These are phyloP conservation scores for Boletus rufocinnamomeus DNA, from an alignment of 768 basidiomycete genomes.

Conservation along the genomic window DNA sequence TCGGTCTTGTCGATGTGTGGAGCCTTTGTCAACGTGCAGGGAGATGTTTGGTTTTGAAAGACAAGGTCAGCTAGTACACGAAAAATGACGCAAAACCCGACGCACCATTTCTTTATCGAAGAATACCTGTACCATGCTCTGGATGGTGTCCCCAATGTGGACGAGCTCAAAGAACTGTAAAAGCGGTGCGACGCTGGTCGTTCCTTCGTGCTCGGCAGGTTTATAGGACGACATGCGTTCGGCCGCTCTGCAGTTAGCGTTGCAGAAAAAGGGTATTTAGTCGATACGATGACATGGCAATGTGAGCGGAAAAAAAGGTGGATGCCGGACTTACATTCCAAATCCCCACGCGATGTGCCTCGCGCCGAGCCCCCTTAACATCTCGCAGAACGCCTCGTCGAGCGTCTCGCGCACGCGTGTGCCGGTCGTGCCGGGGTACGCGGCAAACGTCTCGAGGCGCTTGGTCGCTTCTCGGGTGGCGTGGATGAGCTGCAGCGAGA, in stretches of 20 bases:
- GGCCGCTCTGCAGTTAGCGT: constrained; percentile 59
- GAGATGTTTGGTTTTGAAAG: neutral
- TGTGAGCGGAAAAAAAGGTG: neutral
- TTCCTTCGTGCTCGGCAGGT: constrained; percentile 82
- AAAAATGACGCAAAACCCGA: neutral
- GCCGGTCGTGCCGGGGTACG: constrained; percentile 87
- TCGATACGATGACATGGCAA: neutral
- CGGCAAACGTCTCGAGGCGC: constrained; percentile 85
- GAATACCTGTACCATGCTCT: constrained; percentile 97
- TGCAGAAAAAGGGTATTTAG: neutral
- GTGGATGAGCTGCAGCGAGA: constrained; percentile 90
- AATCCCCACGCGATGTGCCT: constrained; percentile 85
- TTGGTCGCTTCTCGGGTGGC: constrained; percentile 90
- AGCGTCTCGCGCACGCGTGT: constrained; percentile 88
- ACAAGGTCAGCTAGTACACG: neutral
- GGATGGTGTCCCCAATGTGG: constrained; percentile 95
- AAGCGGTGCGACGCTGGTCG: constrained; percentile 85
- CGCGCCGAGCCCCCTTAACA: constrained; percentile 76
- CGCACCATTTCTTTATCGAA: constrained; percentile 94
- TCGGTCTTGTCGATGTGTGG: constrained; percentile 91
- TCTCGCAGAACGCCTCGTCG: constrained; percentile 88
- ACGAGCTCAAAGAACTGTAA: constrained; percentile 98
- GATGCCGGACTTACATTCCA: constrained; percentile 49
- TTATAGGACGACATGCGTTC: constrained; percentile 89
- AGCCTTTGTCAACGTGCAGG: constrained; percentile 45